Evolutionary conservation across 2,329 filamentous ascomycete genomes (phyloP), one percentile per base, ranked within the genome.

Genomic region (Fusarium luffae): DNA sequence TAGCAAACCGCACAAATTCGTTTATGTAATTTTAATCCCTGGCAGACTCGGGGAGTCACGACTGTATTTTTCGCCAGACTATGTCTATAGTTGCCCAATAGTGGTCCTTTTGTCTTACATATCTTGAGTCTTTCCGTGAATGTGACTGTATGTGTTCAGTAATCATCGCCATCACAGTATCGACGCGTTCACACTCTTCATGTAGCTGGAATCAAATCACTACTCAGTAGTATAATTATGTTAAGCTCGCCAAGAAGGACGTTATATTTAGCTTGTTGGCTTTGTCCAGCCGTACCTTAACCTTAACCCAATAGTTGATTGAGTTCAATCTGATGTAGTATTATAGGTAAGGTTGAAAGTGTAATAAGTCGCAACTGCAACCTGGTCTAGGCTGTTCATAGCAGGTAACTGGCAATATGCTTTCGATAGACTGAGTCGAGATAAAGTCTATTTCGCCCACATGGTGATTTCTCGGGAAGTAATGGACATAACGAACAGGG

Each of bases 11-110:
- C 68, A 70, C 58, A 59, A 64, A 70, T 70, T 70, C 51, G 55
- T 68, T 68, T 59, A 70, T 64, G 59, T 70, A 70, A 70, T 70
- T 70, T 70, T 70, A 70, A 70, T 70, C 43, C 54, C 67, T 71
- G 68, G 67, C 54, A 56, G 68, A 70, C 67, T 67, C 68, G 23
- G 55, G 63, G 54, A 68, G 67, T 70, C 67, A 64, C 28, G 54
- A 54, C 64, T 71, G 59, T 68, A 70, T 66, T 51, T 62, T 69
- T 70, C 63, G 54, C 68, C 63, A 70, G 67, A 70, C 68, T 68
- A 70, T 59, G 63, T 70, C 68, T 71, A 70, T 70, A 70, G 68
- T 68, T 70, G 59, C 51, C 58, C 63, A 68, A 65, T 65, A 69
- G 67, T 50, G 63, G 67, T 60, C 68, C 58, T 25, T 68, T 65